Percentiles rank a stretch among this genome's conserved stretches.
phyloP scores from a whole-genome alignment of 805 yeast genomes.

The Kluyveromyces starmeri region DNA sequence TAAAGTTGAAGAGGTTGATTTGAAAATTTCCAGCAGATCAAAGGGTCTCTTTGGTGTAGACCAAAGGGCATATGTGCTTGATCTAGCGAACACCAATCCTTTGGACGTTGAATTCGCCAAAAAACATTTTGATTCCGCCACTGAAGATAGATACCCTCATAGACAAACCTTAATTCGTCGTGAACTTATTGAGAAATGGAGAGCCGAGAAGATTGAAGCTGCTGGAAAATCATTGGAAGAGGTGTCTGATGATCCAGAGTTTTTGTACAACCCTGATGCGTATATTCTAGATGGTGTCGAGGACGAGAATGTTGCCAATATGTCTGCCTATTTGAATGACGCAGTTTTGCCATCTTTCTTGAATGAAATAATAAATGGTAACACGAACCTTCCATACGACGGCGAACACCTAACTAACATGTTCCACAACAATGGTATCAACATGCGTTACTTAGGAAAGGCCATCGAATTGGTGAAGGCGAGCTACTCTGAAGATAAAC shows the following conservation, averaged over 20 bases:
- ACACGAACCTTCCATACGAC: conserved; percentile 60
- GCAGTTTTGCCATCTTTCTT: conserved; percentile 53
- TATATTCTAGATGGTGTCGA: conserved; percentile 39
- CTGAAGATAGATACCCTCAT: conserved; percentile 61
- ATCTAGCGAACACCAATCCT: conserved; percentile 77
- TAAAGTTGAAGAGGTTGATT: conserved; percentile 38
- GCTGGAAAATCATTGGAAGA: conserved; percentile 25
- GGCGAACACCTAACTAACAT: conserved; percentile 62
- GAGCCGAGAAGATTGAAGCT: conserved; percentile 53
- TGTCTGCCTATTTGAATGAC: conserved; percentile 53
- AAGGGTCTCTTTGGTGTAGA: conserved; percentile 85
- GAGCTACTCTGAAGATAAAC: conserved; percentile 16
- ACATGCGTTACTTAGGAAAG: conserved; percentile 76
- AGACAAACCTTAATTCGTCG: conserved; percentile 68
- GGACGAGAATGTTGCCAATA: conserved; percentile 48
- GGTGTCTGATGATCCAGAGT: conserved; percentile 34
- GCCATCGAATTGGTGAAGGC: conserved; percentile 27
- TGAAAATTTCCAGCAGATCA: conserved; percentile 65
- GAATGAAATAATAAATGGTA: conserved; percentile 36
- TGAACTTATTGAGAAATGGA: conserved; percentile 90
- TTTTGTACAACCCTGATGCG: conserved; percentile 73
- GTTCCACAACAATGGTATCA: conserved; percentile 78
- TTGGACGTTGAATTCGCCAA: conserved; percentile 72
- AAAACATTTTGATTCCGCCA: conserved; percentile 34
- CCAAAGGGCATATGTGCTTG: conserved; percentile 75